These are phyloP conservation scores for Sphaerulina musiva DNA, from an alignment of 2,329 filamentous ascomycete species.

Conservation along the genomic window DNA sequence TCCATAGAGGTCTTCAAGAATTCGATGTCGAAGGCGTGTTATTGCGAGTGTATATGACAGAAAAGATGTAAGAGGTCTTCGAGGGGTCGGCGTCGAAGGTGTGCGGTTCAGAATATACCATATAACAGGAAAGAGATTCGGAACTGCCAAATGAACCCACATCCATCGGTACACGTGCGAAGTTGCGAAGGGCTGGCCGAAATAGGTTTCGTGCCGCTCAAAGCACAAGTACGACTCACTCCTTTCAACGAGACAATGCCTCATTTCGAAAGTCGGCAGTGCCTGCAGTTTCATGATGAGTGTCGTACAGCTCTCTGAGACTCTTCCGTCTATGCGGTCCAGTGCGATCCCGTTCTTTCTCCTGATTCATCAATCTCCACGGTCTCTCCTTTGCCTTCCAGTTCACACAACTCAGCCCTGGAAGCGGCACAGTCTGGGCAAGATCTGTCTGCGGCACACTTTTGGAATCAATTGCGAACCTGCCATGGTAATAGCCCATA, in stretches of 20 bases:
- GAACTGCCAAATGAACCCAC: not conserved
- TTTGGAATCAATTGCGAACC: slow-evolving; percentile 27
- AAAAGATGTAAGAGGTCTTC: too few species aligned
- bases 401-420: slow-evolving; percentile 38
- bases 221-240: not conserved
- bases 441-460: slow-evolving; percentile 34
- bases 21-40: too few species aligned
- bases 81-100: too few species aligned
- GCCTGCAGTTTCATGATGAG: not conserved
- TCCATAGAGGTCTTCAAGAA: too few species aligned
- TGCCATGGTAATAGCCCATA: slow-evolving; percentile 29
- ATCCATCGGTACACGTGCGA: not conserved
- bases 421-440: slow-evolving; percentile 35
- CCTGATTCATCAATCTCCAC: slow-evolving; percentile 25
- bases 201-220: not conserved
- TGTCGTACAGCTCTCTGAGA: slow-evolving; percentile 25
- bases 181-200: not conserved
- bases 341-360: slow-evolving; percentile 26
- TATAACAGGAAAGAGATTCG: not conserved
- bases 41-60: too few species aligned
- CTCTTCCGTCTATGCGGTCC: slow-evolving; percentile 30
- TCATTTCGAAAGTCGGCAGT: slow-evolving; percentile 2
- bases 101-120: too few species aligned
- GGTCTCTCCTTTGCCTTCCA: slow-evolving; percentile 35
- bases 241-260: slow-evolving; percentile 8